phyloP scores from a whole-genome alignment of 1,139 yeast genomes.

The Diutina neorugosa region DNA sequence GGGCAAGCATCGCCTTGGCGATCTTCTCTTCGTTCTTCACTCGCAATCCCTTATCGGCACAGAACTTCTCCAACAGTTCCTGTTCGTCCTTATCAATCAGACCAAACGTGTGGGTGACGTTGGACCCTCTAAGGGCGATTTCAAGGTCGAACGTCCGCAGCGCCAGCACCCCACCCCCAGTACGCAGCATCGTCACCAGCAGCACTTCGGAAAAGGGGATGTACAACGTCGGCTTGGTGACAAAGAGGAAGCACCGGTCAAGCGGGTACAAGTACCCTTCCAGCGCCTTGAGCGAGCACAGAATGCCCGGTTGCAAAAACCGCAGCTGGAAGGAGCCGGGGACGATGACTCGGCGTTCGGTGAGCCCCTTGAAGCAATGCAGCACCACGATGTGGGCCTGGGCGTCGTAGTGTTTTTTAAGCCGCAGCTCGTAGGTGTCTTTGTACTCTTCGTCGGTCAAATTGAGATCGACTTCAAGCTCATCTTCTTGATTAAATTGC shows the following conservation, averaged over 20 bases:
- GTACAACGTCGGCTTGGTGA: constrained; percentile 88
- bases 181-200: constrained; percentile 73
- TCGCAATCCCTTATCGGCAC: constrained; percentile 64
- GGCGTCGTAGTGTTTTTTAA: constrained; percentile 69
- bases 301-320: constrained; percentile 69
- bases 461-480: constrained; percentile 81
- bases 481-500: constrained; percentile 85
- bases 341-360: constrained; percentile 73
- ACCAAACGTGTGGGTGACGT: constrained; percentile 72
- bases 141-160: constrained; percentile 91
- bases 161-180: constrained; percentile 61
- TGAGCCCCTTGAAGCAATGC: constrained; percentile 80
- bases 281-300: constrained; percentile 88
- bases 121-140: constrained; percentile 53
- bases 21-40: constrained; percentile 86
- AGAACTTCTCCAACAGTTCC: constrained; percentile 59
- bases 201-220: constrained; percentile 79
- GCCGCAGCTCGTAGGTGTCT: constrained; percentile 61
- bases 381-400: constrained; percentile 79
- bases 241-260: constrained; percentile 81
- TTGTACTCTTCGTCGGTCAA: constrained; percentile 75
- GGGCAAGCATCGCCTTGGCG: constrained; percentile 69
- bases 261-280: constrained; percentile 89
- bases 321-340: constrained; percentile 80
- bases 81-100: constrained; percentile 89